Evolutionary conservation across 2,329 filamentous ascomycete genomes (phyloP).

Genomic region (Colletotrichum phormii): DNA sequence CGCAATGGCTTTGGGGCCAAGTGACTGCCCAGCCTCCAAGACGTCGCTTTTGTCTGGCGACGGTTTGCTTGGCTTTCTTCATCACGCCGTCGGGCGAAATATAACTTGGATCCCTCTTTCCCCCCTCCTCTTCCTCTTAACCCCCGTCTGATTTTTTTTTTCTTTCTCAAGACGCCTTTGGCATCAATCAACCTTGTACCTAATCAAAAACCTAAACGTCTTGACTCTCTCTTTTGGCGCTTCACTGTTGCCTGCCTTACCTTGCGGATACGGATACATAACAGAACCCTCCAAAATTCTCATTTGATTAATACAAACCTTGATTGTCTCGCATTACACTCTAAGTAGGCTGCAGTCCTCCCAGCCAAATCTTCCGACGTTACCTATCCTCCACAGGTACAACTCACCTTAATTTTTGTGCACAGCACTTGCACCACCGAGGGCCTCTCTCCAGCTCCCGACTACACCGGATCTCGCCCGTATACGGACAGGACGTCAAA

Average conservation of each 20-base stretch:
- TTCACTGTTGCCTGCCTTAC: not conserved
- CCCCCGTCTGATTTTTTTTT: slow-evolving; percentile 2
- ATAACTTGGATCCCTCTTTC: slow-evolving; percentile 30
- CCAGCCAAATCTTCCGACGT: not conserved
- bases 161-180: not conserved
- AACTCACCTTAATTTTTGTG: not conserved
- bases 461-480: not conserved
- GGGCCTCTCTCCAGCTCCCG: no score
- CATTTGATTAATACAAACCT: not conserved
- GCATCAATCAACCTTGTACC: slow-evolving; percentile 5
- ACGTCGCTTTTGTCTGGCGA: slow-evolving; percentile 24
- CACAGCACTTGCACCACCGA: not conserved
- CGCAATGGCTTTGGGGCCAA: slow-evolving; percentile 30
- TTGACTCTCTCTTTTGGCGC: not conserved
- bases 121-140: not conserved
- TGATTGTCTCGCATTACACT: not conserved
- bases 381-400: not conserved
- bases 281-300: not conserved
- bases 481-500: not conserved
- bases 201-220: not conserved
- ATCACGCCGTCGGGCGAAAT: slow-evolving; percentile 11
- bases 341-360: not conserved
- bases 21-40: slow-evolving; percentile 36
- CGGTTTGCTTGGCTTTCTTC: slow-evolving; percentile 28
- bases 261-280: not conserved